Base-by-base conservation (phyloP, 202 grass and related monocot genomes). In the Zizania palustris region DNA sequence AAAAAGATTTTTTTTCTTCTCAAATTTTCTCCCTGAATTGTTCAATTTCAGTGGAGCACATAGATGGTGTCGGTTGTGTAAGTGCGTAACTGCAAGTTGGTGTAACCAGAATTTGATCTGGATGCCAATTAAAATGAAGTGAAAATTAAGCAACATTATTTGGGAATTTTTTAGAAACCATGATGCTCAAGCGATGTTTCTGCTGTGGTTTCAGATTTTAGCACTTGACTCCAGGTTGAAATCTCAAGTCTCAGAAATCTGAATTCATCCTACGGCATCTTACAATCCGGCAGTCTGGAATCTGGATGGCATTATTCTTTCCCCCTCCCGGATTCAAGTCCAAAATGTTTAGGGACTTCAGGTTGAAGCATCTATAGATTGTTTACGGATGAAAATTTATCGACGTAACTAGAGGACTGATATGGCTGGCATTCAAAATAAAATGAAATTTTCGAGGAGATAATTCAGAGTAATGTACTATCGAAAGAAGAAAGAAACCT, bases 11-110 rank as follows among this genome's bases (percentile, higher is more conserved):
- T 67, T 68, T 80, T 63, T 65, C 4, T 3, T 46, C 5, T 9
- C n/a, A 40, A 28, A 51, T 45, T 9, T 61, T 64, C 85, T 88
- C 80, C 75, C 85, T 84, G 85, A 14, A 84, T 81, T 20, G 44
- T 72, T 51, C 13, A 75, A 65, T 28, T 80, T 88, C 76, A 84
- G 86, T 65, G 86, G 86, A 88, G 81, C 9, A 9, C 34, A 16
- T 79, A 60, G 39, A 77, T 73, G 51, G 53, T n/a, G 21, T 59
- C 46, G 38, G 28, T 54, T 12, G 0, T 28, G 3, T 14, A 48
- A n/a, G 9, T 76, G 6, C 16, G 37, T 3, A 22, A 62, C 50
- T 18, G 5, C 13, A 37, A 21, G 14, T 11, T 13, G 50, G 79
- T 82, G 67, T 53, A 44, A 65, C 75, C 39, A 45, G 18, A 69